A percentile compares a stretch with the other conserved stretches of the same genome.
Conservation (phyloP, 352 stramenopile genomes). For the Discostella stelligera region DNA sequence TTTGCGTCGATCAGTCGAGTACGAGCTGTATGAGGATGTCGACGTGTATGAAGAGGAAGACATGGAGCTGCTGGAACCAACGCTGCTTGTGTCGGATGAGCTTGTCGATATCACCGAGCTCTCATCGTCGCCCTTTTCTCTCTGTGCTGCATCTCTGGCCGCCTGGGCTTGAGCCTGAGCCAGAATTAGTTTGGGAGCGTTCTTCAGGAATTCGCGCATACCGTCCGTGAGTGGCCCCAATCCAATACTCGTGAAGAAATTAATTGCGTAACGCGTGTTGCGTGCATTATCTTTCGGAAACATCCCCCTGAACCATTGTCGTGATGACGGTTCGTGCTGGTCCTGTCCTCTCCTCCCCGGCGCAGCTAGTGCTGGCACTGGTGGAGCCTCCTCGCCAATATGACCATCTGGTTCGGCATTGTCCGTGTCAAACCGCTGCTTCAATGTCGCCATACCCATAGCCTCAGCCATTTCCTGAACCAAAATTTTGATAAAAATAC, state of each 20-base stretch:
- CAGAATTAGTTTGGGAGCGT: conserved; percentile 91
- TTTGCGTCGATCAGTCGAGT: conserved; percentile 37
- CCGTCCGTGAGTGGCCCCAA: conserved; percentile 96
- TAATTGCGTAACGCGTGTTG: conserved; percentile 99
- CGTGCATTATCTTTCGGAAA: conserved; percentile 96
- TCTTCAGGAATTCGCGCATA: conserved; percentile 94
- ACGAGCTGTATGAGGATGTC: conserved; percentile 38
- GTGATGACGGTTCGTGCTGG: conserved; percentile 80
- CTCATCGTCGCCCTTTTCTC: conserved; percentile 51
- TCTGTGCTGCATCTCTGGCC: conserved; percentile 39
- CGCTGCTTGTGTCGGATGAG: conserved; percentile 55
- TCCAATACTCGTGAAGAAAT: conserved; percentile 99
- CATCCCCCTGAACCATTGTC: conserved; percentile 89
- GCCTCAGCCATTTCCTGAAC: conserved; percentile 97
- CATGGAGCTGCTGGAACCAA: conserved; percentile 39
- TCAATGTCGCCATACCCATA: conserved; percentile 93
- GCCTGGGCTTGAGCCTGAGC: conserved; percentile 64
- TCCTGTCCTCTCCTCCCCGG: conserved; percentile 7
- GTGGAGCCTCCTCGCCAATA: conserved; percentile 15
- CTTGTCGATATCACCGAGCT: conserved; percentile 56
- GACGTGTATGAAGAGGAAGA: conserved; percentile 40
- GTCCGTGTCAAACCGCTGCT: conserved; percentile 88
- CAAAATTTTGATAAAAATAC: conserved; percentile 99
- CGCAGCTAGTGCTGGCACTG: conserved; percentile 9
- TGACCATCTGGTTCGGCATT: conserved; percentile 54